phyloP scores from a whole-genome alignment of 1,284 basidiomycete species.

The Leccinum subrobustum region DNA sequence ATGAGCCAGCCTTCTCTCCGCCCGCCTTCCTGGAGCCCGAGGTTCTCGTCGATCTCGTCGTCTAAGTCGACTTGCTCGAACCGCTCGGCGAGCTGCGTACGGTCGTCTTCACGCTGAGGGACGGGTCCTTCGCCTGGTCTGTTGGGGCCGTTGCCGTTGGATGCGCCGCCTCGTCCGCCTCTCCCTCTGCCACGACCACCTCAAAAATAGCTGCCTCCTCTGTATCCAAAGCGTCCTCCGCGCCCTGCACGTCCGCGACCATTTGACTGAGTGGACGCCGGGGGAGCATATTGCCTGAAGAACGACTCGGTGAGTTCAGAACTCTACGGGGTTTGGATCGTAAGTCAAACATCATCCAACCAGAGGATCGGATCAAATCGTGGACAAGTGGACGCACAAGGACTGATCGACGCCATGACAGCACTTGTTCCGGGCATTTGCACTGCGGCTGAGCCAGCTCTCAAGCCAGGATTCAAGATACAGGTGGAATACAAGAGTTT shows the following conservation, averaged over 20 bases:
- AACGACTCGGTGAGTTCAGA: neutral
- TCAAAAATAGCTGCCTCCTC: constrained; percentile 41
- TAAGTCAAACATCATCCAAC: constrained; percentile 1
- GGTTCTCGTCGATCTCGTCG: constrained; percentile 91
- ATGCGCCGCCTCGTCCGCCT: constrained; percentile 52
- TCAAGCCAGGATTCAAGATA: constrained; percentile 2
- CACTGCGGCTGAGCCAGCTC: constrained; percentile 1
- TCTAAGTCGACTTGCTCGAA: constrained; percentile 75
- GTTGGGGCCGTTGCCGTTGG: constrained; percentile 31
- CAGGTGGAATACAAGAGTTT: constrained; percentile 18
- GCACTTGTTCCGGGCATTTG: neutral
- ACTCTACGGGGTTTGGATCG: constrained; percentile 9
- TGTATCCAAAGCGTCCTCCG: constrained; percentile 46
- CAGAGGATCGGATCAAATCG: neutral
- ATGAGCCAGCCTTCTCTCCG: constrained; percentile 90
- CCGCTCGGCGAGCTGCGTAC: constrained; percentile 76
- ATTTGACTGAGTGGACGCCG: constrained; percentile 19
- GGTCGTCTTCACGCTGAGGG: constrained; percentile 81
- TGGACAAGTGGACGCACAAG: constrained; percentile 19
- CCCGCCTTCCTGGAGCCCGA: constrained; percentile 87
- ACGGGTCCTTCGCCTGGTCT: constrained; percentile 46
- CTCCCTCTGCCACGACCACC: constrained; percentile 42
- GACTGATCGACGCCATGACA: constrained; percentile 3
- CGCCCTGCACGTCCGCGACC: constrained; percentile 43
- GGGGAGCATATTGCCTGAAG: neutral